phyloP scores from a whole-genome alignment of 306 rosid genomes.

The Lablab purpureus region DNA sequence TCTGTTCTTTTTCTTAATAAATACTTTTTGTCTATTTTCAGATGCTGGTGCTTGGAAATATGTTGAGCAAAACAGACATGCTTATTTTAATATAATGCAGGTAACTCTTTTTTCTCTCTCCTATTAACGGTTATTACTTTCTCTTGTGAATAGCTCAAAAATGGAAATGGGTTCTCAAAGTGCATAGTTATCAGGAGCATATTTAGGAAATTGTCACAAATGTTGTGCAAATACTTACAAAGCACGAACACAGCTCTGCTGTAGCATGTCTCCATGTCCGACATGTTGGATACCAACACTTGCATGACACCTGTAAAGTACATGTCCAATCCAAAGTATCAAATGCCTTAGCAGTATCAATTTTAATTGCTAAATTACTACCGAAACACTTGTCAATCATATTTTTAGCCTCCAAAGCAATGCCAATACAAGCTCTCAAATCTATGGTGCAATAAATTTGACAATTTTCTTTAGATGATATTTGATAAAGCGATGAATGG shows the following conservation, averaged over 20 bases:
- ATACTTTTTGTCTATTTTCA: conserved; percentile 48
- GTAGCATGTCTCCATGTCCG: too few relatives aligned
- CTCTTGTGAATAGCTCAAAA: conserved; percentile 8
- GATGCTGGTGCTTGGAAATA: conserved; percentile 94
- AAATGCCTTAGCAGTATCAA: too few relatives aligned
- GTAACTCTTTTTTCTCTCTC: conserved; percentile 47
- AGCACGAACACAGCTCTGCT: too few relatives aligned
- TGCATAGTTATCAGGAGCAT: conserved; percentile 20
- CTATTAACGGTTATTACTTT: not conserved
- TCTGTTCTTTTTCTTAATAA: too few relatives aligned
- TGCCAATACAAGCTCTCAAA: not conserved
- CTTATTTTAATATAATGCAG: conserved; percentile 96
- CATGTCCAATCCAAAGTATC: too few relatives aligned
- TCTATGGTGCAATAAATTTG: not conserved
- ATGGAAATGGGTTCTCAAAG: conserved; percentile 13
- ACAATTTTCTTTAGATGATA: not conserved
- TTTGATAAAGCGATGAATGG: not conserved
- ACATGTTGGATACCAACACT: too few relatives aligned
- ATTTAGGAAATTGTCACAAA: conserved; percentile 36
- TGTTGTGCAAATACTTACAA: not conserved
- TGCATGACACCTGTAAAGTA: too few relatives aligned
- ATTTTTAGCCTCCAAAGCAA: too few relatives aligned
- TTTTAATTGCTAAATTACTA: too few relatives aligned
- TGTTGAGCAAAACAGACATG: conserved; percentile 80
- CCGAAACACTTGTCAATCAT: too few relatives aligned